These are phyloP conservation scores for Podospora australis DNA, from an alignment of 495 filamentous ascomycete species.

Conservation along the genomic window DNA sequence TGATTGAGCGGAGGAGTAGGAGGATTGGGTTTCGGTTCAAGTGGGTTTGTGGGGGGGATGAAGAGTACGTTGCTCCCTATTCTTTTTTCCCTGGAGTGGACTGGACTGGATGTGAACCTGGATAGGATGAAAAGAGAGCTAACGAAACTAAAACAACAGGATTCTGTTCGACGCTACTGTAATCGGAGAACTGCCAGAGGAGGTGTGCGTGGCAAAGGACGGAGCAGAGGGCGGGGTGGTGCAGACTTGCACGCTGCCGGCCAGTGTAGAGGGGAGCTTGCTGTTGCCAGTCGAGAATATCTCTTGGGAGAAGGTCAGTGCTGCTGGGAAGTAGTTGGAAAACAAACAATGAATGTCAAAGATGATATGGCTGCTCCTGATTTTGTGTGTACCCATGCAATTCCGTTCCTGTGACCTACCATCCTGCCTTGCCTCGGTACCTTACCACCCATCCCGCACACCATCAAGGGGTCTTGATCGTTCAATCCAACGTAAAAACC, in stretches of 20 bases:
- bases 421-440: too few species aligned
- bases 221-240: conserved; percentile 1
- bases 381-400: too few species aligned
- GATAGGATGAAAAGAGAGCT: not conserved
- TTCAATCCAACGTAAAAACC: too few species aligned
- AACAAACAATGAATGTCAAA: too few species aligned
- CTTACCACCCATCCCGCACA: too few species aligned
- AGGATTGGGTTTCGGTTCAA: conserved; percentile 8
- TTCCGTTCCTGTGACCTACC: too few species aligned
- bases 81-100: not conserved
- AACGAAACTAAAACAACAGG: not conserved
- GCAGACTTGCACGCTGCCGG: conserved; percentile 4
- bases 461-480: too few species aligned
- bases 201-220: conserved; percentile 7
- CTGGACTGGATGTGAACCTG: too few species aligned
- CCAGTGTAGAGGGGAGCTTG: not conserved
- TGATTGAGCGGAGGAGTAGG: not conserved
- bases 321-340: too few species aligned
- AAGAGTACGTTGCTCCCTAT: too few species aligned
- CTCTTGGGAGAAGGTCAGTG: conserved; percentile 2
- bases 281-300: conserved; percentile 10
- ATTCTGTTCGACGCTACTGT: conserved; percentile 7
- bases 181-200: not conserved
- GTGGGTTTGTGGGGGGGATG: conserved; percentile 1
- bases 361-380: too few species aligned